A percentile compares a stretch with the other conserved stretches of the same genome.
Evolutionary conservation across 176 grass and related monocot genomes (phyloP).

Genomic region (Lolium perenne): DNA sequence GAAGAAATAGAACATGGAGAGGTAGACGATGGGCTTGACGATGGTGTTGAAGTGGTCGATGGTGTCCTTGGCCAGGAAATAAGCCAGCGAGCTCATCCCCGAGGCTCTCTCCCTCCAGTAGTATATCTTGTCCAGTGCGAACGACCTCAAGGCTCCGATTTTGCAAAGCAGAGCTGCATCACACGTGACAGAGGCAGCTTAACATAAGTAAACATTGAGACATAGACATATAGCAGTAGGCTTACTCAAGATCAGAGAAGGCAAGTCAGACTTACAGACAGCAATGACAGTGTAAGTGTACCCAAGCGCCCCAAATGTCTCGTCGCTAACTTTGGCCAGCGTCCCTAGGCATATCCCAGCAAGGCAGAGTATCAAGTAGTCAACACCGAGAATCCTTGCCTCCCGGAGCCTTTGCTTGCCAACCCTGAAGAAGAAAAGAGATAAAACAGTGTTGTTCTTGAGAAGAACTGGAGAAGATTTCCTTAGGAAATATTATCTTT

Average conservation of each 20-base stretch:
- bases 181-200: not conserved
- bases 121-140: slow-evolving; percentile 68
- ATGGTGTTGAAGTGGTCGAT: slow-evolving; percentile 79
- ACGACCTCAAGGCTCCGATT: slow-evolving; percentile 76
- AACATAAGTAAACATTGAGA: not conserved
- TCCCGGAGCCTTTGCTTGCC: slow-evolving; percentile 84
- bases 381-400: slow-evolving; percentile 70
- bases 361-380: slow-evolving; percentile 76
- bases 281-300: slow-evolving; percentile 90
- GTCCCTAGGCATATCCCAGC: slow-evolving; percentile 84
- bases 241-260: not conserved
- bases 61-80: slow-evolving; percentile 75
- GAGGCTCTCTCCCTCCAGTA: slow-evolving; percentile 83
- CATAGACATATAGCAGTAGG: not conserved
- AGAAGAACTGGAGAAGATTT: not conserved
- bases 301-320: slow-evolving; percentile 70
- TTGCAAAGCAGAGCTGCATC: slow-evolving; percentile 73
- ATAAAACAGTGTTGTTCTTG: not conserved
- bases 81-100: slow-evolving; percentile 77
- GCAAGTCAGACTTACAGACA: slow-evolving; percentile 64
- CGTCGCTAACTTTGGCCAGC: slow-evolving; percentile 82
- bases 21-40: slow-evolving; percentile 81
- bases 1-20: slow-evolving; percentile 93
- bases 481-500: not conserved
- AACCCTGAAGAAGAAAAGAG: slow-evolving; percentile 43